Percentiles rank a stretch among this genome's conserved stretches.
These are phyloP conservation scores for Fallopia convolvulus DNA, from an alignment of 148 eudicot species.

Conservation along the genomic window DNA sequence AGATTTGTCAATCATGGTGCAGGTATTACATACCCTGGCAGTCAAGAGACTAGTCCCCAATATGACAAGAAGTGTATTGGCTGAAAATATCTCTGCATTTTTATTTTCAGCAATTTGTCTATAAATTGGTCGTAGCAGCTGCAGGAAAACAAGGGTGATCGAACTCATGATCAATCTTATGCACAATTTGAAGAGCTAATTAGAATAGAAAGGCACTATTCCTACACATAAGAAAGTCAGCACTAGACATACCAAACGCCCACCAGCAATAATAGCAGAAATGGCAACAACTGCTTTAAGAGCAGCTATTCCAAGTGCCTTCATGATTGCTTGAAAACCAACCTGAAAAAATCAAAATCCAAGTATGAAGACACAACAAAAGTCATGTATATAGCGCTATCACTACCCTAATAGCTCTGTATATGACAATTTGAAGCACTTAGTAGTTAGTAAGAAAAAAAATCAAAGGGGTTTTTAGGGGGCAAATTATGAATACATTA, in stretches of 20 bases:
- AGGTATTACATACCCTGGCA: slow-evolving; percentile 56
- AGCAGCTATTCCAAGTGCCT: slow-evolving; percentile 96
- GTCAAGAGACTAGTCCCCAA: slow-evolving; percentile 95
- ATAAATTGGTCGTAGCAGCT: slow-evolving; percentile 96
- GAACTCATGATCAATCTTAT: neutral
- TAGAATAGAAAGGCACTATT: neutral
- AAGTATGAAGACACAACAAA: neutral
- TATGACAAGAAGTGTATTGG: slow-evolving; percentile 91
- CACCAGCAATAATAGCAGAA: slow-evolving; percentile 93
- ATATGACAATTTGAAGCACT: neutral
- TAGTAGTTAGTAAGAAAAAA: neutral
- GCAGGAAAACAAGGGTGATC: slow-evolving; percentile 14
- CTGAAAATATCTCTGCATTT: slow-evolving; percentile 97
- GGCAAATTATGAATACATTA: neutral
- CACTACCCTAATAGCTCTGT: neutral
- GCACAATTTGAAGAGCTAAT: neutral
- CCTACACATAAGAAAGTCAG: neutral
- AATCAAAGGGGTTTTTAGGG: neutral
- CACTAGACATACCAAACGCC: slow-evolving; percentile 72
- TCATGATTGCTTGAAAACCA: slow-evolving; percentile 93
- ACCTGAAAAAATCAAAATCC: slow-evolving; percentile 36
- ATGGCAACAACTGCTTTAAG: slow-evolving; percentile 95
- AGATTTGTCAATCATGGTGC: neutral
- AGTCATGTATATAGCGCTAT: neutral
- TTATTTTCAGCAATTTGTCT: slow-evolving; percentile 93